A percentile compares a stretch with the other conserved stretches of the same genome.
These are phyloP conservation scores for Deuterostichococcus epilithicus DNA, from an alignment of 139 green algal genomes.

Conservation along the genomic window DNA sequence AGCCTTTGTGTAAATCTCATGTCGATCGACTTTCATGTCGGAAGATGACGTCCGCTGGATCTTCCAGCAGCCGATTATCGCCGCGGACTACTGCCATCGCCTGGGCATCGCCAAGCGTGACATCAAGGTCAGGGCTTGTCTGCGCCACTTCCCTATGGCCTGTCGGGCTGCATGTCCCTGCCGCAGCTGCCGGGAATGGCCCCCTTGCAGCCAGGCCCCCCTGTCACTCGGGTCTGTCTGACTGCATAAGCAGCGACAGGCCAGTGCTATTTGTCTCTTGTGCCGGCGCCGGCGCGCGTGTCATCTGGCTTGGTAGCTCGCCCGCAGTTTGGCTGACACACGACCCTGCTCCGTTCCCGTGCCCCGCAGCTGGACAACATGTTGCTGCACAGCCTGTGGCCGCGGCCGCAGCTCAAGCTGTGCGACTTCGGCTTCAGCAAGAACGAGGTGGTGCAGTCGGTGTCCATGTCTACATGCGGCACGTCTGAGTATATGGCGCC, in stretches of 20 bases:
- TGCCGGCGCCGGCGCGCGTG: too few relatives aligned
- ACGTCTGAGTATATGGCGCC: slow-evolving; percentile 76
- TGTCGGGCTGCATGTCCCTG: too few relatives aligned
- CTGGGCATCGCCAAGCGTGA: slow-evolving; percentile 61
- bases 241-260: too few relatives aligned
- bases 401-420: slow-evolving; percentile 40
- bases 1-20: neutral
- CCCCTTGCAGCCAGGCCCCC: too few relatives aligned
- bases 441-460: slow-evolving; percentile 41
- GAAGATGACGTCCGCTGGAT: slow-evolving; percentile 56
- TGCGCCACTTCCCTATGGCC: too few relatives aligned
- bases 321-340: too few relatives aligned
- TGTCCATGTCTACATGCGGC: slow-evolving; percentile 19
- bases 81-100: slow-evolving; percentile 56
- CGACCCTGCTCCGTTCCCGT: too few relatives aligned
- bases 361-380: slow-evolving; percentile 89
- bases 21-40: neutral
- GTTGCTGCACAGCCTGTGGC: slow-evolving; percentile 69
- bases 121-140: slow-evolving; percentile 37
- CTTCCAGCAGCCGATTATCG: slow-evolving; percentile 63
- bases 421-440: slow-evolving; percentile 68
- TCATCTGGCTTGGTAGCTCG: neutral
- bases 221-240: too few relatives aligned
- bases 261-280: too few relatives aligned
- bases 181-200: too few relatives aligned